Base-by-base conservation (phyloP, 2,329 filamentous ascomycete genomes). In the Sporothrix luriei region DNA sequence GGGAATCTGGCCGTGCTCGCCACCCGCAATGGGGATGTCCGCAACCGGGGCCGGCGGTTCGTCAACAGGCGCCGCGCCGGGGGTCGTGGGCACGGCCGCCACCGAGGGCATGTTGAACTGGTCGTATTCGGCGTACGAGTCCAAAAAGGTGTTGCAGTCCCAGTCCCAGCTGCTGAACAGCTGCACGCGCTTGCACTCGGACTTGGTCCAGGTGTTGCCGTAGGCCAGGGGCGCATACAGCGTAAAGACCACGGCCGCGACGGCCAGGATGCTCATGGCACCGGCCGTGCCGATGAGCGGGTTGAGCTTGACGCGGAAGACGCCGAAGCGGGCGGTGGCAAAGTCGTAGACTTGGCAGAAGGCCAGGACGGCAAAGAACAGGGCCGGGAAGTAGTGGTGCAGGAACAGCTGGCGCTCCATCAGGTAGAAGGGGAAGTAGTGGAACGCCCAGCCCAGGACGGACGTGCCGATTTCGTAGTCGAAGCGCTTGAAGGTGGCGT, bases 371-470 rank as follows among this genome's bases (percentile, higher is more conserved):
- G 91, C 93, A 78, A 99, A 99, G 82, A 97, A 97, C 16, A 99
- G 87, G 2, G 95, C 95, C 0, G 95, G 95, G 81, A 99, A 95
- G 80, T 99, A 99, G 82, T 99, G 95, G 80, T 99, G 95, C 72
- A 99, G 84, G 86, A 99, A 99, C 48, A 99, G 89, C 81, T 99
- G 95, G 75, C 95, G 93, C 78, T 95, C 89, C 95, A 99, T 98
- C 70, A 99, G 87, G 83, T 89, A 99, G 84, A 99, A 99, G 13
- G 95, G 95, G 84, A 99, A 98, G 84, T 97, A 99, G 81, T 99
- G 95, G 80, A 99, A 90, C 62, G 92, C 93, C 95, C 95, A 99
- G 74, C 91, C 95, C 10, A 99, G 87, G 43, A 97, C 91, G 21
- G 89, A 93, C 68, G 89, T 92, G 72, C 95, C 95, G 71, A 98